Conservation (phyloP, 768 basidiomycete species). For the Naganishia vishniacii region DNA sequence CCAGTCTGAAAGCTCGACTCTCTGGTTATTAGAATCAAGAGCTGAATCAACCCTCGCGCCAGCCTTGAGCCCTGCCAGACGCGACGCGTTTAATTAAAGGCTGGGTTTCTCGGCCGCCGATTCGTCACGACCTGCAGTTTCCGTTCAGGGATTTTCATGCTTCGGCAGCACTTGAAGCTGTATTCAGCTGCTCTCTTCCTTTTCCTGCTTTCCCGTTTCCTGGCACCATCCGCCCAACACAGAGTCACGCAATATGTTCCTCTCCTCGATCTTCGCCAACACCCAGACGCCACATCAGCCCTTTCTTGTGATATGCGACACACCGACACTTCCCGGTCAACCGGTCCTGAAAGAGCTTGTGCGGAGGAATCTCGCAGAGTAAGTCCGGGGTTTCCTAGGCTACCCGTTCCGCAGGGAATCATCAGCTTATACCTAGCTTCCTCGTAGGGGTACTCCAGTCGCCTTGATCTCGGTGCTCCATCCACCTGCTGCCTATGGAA, state of each 20-base stretch:
- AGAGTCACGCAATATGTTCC: not conserved
- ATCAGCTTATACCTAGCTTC: not conserved
- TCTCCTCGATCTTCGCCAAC: slow-evolving; percentile 31
- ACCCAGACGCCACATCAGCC: slow-evolving; percentile 44
- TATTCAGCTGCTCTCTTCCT: too few species aligned
- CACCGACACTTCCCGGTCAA: slow-evolving; percentile 36
- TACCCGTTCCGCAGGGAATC: not conserved
- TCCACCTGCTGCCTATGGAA: slow-evolving; percentile 27
- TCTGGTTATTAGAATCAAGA: too few species aligned
- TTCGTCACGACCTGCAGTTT: not conserved
- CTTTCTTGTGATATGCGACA: slow-evolving; percentile 38
- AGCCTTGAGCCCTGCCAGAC: too few species aligned
- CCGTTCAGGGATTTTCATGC: too few species aligned
- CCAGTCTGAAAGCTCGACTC: not conserved
- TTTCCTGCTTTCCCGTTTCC: too few species aligned
- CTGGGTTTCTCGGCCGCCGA: not conserved
- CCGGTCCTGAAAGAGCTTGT: slow-evolving; percentile 38
- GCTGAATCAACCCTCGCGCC: too few species aligned
- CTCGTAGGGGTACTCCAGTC: slow-evolving; percentile 8
- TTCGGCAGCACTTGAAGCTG: too few species aligned
- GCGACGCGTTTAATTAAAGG: not conserved
- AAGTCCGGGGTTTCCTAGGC: not conserved
- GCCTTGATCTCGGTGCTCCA: slow-evolving; percentile 33
- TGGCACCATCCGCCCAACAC: too few species aligned
- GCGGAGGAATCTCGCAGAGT: slow-evolving; percentile 26